Evolutionary conservation across 306 rosid species (phyloP).

Genomic region (Oxytropis ochrocephala): DNA sequence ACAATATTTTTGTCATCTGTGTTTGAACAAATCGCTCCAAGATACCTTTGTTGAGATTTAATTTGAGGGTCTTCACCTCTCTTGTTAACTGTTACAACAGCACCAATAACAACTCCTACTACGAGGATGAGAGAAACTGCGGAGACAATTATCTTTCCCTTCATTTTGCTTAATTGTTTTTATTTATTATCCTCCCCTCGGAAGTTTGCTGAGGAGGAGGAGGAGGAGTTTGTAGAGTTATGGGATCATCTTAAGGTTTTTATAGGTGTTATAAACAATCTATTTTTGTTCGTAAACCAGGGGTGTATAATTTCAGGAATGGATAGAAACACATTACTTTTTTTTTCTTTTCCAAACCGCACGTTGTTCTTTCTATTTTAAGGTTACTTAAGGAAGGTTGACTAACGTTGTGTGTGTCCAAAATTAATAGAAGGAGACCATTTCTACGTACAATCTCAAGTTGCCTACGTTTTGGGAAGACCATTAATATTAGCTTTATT

Average conservation of each 20-base stretch:
- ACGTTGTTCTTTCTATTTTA: neutral
- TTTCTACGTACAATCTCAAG: neutral
- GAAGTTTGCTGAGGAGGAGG: neutral
- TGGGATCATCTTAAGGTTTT: neutral
- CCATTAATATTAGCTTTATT: neutral
- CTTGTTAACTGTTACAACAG: constrained; percentile 27
- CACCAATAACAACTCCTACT: constrained; percentile 56
- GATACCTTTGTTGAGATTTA: constrained; percentile 18
- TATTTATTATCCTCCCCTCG: neutral
- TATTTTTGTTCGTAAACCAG: neutral
- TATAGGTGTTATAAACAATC: neutral
- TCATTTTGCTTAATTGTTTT: constrained; percentile 19
- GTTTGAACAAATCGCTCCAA: constrained; percentile 31
- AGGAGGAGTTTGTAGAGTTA: too few relatives aligned
- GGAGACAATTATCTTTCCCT: constrained; percentile 33
- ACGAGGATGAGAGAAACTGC: constrained; percentile 49
- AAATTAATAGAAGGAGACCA: neutral
- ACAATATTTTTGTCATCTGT: constrained; percentile 42
- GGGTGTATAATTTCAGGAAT: neutral
- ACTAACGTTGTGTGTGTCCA: neutral
- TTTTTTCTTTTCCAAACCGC: neutral
- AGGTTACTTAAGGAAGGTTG: neutral
- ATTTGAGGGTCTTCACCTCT: neutral
- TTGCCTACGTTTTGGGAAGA: neutral
- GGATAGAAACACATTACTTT: neutral